Percentiles rank a stretch among this genome's conserved stretches.
phyloP scores from a whole-genome alignment of 306 rosid genomes.

The Castanopsis chinensis region DNA sequence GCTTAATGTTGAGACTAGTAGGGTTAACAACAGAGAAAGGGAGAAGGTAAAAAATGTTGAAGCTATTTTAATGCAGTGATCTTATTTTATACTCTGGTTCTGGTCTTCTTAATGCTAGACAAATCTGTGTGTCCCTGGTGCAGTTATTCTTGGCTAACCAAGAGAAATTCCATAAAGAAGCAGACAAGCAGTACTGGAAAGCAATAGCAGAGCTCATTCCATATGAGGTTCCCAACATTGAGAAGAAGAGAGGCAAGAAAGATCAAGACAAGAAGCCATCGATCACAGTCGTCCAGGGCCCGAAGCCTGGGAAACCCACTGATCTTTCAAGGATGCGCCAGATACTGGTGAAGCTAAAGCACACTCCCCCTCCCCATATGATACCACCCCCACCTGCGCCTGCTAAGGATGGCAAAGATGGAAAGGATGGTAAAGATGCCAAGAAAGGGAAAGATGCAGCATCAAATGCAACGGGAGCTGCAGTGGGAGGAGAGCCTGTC shows the following conservation, averaged over 20 bases:
- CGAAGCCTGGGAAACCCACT: slow-evolving; percentile 97
- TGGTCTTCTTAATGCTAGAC: slow-evolving; percentile 9
- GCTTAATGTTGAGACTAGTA: slow-evolving; percentile 85
- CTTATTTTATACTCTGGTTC: neutral
- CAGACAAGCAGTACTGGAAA: slow-evolving; percentile 97
- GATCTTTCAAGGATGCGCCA: slow-evolving; percentile 95
- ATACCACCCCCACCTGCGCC: slow-evolving; percentile 86
- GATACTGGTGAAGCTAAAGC: slow-evolving; percentile 87
- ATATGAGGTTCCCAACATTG: slow-evolving; percentile 87
- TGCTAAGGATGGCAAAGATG: slow-evolving; percentile 32
- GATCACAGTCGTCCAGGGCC: slow-evolving; percentile 86
- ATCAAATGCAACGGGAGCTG: slow-evolving; percentile 47
- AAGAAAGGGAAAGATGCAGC: slow-evolving; percentile 62
- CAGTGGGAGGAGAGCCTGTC: slow-evolving; percentile 50
- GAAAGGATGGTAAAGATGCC: slow-evolving; percentile 58
- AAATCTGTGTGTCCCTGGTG: slow-evolving; percentile 18
- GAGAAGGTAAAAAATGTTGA: slow-evolving; percentile 67
- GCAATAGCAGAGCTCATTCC: slow-evolving; percentile 94
- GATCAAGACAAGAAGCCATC: slow-evolving; percentile 96
- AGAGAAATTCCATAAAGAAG: slow-evolving; percentile 96
- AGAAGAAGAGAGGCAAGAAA: slow-evolving; percentile 93
- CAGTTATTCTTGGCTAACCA: slow-evolving; percentile 76
- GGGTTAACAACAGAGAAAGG: slow-evolving; percentile 82
- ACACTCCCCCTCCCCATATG: slow-evolving; percentile 98
- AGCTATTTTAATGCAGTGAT: neutral